Base-by-base conservation (phyloP, 345 rosid genomes). In the Stellera chamaejasme region DNA sequence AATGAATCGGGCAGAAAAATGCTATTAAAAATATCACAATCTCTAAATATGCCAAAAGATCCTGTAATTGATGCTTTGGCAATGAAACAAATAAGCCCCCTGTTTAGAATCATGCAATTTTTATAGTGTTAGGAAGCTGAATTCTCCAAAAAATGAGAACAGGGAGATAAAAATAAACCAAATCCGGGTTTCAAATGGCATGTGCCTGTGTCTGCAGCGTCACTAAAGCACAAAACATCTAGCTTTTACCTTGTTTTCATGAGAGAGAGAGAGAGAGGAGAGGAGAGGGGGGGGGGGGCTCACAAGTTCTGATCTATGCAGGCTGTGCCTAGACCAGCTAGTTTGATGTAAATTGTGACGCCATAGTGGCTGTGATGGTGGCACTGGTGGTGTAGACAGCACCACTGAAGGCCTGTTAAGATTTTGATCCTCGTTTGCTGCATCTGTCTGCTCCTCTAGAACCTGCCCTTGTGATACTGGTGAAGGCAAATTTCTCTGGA, bases 361-460 rank as follows among this genome's bases (percentile, higher is more conserved):
- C 99, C 97, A 94, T 27, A 82, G 69, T 12, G 99, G 99, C 69
- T 83, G 97, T 12, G 97, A 88, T 57, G 97, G 92, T 45, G 99
- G 97, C 50, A 71, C 82, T 2, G 99, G 87, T 52, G 99, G 94
- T 52, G 92, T 69, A 27, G 96, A 85, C 51, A 77, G 79, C 59
- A 72, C 86, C 66, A 79, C 45, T 52, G 90, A 70, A 63, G 92
- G 84, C 67, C 97, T 76, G 72, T 72, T 79, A 45, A 68, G 53
- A 48, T 51, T 69, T 48, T 72, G 88, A 75, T 71, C 74, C 62
- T 76, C 95, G 48, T 56, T 78, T 68, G 66, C 91, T 62, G 68
- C 84, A 66, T 75, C 83, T 55, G 75, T 78, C 69, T 73, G 88
- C 70, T 63, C 88, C 66, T 84, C 92, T 65, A 83, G 84, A 59